These are phyloP conservation scores for Fusarium papillatum DNA, from an alignment of 2,329 filamentous ascomycete genomes.

Conservation along the genomic window DNA sequence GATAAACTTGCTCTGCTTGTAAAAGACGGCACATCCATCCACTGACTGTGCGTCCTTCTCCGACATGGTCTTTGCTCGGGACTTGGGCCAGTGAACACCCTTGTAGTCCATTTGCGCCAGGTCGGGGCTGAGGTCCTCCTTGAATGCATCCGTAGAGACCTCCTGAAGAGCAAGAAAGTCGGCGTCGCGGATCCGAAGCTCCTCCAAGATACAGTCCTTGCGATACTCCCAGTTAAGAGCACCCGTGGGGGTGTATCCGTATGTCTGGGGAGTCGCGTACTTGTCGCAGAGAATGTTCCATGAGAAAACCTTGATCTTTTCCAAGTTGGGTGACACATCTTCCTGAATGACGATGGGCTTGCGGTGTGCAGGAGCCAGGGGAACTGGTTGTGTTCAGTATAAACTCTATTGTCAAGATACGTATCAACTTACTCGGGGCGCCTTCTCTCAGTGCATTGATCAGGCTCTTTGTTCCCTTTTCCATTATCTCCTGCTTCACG, in stretches of 20 bases:
- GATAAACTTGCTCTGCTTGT: constrained; percentile 95
- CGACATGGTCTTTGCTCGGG: constrained; percentile 90
- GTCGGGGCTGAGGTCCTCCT: constrained; percentile 90
- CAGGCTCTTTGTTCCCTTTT: constrained; percentile 88
- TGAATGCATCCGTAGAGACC: constrained; percentile 91
- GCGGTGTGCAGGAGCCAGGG: constrained; percentile 81
- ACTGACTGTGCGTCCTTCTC: constrained; percentile 91
- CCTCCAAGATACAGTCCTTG: constrained; percentile 84
- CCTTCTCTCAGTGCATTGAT: constrained; percentile 87
- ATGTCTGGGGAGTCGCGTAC: constrained; percentile 86
- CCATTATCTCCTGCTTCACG: constrained; percentile 85
- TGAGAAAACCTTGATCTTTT: constrained; percentile 88
- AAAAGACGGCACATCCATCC: constrained; percentile 97
- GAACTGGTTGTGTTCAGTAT: constrained; percentile 66
- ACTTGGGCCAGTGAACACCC: constrained; percentile 93
- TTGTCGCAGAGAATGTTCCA: constrained; percentile 98
- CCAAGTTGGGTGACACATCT: constrained; percentile 68
- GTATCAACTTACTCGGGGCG: constrained; percentile 78
- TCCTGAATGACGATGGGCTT: constrained; percentile 84
- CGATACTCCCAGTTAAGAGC: constrained; percentile 92
- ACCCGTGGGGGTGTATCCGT: constrained; percentile 89
- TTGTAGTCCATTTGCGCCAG: constrained; percentile 92
- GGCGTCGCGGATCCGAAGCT: constrained; percentile 83
- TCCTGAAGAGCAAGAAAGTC: constrained; percentile 96
- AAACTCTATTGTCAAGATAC: not conserved